Base-by-base conservation (phyloP, 2,329 filamentous ascomycete genomes). In the Colletotrichum melonis region DNA sequence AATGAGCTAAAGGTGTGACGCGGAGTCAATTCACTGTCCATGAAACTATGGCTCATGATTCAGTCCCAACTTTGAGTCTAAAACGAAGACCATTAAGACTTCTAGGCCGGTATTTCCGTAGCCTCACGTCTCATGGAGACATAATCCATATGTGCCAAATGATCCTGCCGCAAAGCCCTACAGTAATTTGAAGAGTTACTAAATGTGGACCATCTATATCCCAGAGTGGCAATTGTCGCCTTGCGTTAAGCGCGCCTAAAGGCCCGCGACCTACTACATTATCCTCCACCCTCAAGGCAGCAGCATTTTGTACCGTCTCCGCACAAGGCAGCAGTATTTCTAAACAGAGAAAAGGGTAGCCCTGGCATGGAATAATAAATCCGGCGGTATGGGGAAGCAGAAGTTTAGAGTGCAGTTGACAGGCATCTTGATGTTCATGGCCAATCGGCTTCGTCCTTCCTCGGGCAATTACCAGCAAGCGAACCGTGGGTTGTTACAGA, bases 241-340 rank as follows among this genome's bases (percentile, higher is more conserved):
- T 58, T 12, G 56, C 32, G 56, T 58, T 22, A 35, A 58, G 56
- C n/a, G 28, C 56, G n/a, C 56, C n/a, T 14, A 28, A 32, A n/a
- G 56, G 56, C 8, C n/a, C 28, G 56, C 56, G 56, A 58, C 56
- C 56, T 35, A n/a, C 1, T 42, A 12, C 26, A 38, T 35, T 52
- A 32, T n/a, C 49, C 59, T 42, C 67, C 67, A 69, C 42, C 67
- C 16, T 57, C 35, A 46, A 69, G 67, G 67, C 67, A 69, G 59
- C 67, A 69, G 22, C 52, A 69, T 64, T 69, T 26, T 64, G 67
- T 57, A 66, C 55, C 55, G 55, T 60, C 67, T 52, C 35, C 16
- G 52, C 67, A 46, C 67, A 57, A 69, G 67, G 67, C 67, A 69
- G 67, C 67, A 69, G 67, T 58, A 57, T 69, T 69, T 24, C 35